Conservation (phyloP, 495 filamentous ascomycete genomes). For the Xeromyces bisporus region DNA sequence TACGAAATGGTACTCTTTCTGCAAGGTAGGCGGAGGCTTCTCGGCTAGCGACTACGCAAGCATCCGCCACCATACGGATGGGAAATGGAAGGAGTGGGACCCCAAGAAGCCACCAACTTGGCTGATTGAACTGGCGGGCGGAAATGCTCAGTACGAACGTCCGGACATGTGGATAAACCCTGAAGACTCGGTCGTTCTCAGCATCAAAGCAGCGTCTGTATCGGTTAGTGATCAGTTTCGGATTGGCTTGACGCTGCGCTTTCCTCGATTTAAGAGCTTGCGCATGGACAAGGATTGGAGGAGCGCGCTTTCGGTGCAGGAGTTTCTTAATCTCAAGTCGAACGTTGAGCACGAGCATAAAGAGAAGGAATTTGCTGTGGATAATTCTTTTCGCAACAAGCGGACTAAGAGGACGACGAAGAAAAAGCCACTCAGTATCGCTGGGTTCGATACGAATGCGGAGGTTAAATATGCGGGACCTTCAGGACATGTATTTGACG, state of each 20-base stretch:
- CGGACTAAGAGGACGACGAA: slow-evolving; percentile 40
- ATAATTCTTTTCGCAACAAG: slow-evolving; percentile 49
- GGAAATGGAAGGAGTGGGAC: slow-evolving; percentile 84
- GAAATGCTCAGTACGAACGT: slow-evolving; percentile 52
- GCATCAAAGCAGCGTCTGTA: slow-evolving; percentile 80
- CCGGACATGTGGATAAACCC: slow-evolving; percentile 94
- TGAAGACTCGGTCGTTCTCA: slow-evolving; percentile 68
- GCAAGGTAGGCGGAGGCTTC: slow-evolving; percentile 91
- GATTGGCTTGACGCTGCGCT: slow-evolving; percentile 63
- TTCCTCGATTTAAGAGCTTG: slow-evolving; percentile 77
- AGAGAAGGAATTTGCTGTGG: slow-evolving; percentile 67
- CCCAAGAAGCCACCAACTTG: slow-evolving; percentile 57
- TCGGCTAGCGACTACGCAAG: slow-evolving; percentile 68
- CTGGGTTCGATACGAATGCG: slow-evolving; percentile 41
- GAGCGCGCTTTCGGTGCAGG: slow-evolving; percentile 55
- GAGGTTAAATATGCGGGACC: slow-evolving; percentile 37
- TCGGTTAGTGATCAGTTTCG: slow-evolving; percentile 59
- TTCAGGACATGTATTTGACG: slow-evolving; percentile 48
- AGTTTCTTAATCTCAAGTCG: slow-evolving; percentile 55
- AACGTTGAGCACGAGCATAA: slow-evolving; percentile 57
- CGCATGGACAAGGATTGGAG: slow-evolving; percentile 74
- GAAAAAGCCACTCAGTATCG: slow-evolving; percentile 51
- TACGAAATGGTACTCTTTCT: slow-evolving; percentile 78
- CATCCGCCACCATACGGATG: slow-evolving; percentile 68
- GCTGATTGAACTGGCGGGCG: slow-evolving; percentile 69